Conservation (phyloP, 768 basidiomycete genomes). For the Heimioporus sp. region DNA sequence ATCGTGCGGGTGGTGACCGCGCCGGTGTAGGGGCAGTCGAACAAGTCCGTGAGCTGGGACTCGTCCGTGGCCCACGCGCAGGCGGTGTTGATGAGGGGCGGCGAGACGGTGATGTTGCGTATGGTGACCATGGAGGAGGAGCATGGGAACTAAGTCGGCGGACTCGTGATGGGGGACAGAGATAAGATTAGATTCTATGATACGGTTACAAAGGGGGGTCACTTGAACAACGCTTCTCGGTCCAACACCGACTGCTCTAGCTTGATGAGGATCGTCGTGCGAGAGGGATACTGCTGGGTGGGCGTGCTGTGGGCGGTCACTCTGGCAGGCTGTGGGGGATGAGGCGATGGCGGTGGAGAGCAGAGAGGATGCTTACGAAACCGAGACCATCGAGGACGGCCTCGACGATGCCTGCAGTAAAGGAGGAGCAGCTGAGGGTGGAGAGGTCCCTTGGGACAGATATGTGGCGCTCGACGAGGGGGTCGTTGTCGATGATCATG, state of each 20-base stretch:
- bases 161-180: background rate
- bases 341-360: conserved; percentile 7
- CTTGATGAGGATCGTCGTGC: conserved; percentile 97
- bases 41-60: conserved; percentile 62
- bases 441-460: conserved; percentile 94
- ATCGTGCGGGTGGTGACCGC: conserved; percentile 82
- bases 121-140: conserved; percentile 50
- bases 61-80: conserved; percentile 79
- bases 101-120: conserved; percentile 52
- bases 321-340: conserved; percentile 72
- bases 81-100: conserved; percentile 74
- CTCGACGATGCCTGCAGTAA: conserved; percentile 96
- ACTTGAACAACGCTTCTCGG: conserved; percentile 89
- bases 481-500: conserved; percentile 98
- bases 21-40: conserved; percentile 64
- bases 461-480: conserved; percentile 86
- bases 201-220: conserved; percentile 23
- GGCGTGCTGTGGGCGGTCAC: conserved; percentile 96
- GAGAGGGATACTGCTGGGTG: conserved; percentile 70
- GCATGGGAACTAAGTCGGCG: background rate
- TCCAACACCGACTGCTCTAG: conserved; percentile 91
- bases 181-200: background rate
- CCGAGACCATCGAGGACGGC: conserved; percentile 93
- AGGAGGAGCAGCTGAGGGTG: conserved; percentile 93
- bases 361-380: conserved; percentile 62